Base-by-base conservation (phyloP, 306 rosid species). In the Lithocarpus polystachyus region DNA sequence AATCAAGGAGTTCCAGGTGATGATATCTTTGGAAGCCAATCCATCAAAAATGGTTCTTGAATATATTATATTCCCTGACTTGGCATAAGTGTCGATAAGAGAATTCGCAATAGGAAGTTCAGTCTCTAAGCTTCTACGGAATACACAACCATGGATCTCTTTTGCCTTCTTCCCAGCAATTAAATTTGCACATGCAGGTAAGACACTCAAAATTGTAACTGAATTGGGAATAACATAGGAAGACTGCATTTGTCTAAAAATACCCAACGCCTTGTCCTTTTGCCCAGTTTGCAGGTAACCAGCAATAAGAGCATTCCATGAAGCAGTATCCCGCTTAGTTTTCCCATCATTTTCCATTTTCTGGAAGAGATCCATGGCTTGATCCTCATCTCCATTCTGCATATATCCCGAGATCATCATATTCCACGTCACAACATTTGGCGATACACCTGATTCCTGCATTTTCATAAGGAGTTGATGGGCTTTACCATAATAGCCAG, bases 401-500 rank as follows among this genome's bases (percentile, higher is more conserved):
- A 95, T 87, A 82, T 84, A 91, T 68, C 94, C 99, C 10, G 99
- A 89, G 83, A 95, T 89, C 99, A 95, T 90, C 73, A 79, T 77
- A 82, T 95, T 95, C 97, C 97, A 95, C 7, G 99, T 86, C 76
- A 95, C 79, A 31, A 89, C 83, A 82, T 95, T 90, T 31, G 99
- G 96, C 7, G 77, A 84, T 43, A 89, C 90, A 75, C 87, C 86
- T 67, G 96, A 95, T 61, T 89, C 94, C 90, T 87, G 90, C 95
- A 95, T 87, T 83, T 86, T 84, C 92, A 83, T 82, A 76, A 95
- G 89, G 62, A 95, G 87, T 43, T 90, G 96, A 86, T 89, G 87
- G 80, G 99, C 99, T 87, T 91, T 91, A 53, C 99, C 90, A 78
- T 92, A 90, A 83, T 89, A 88, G 83, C 96, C 94, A 80, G 92